Conservation (phyloP, 2,329 filamentous ascomycete genomes). For the Trichoderma hamatum region DNA sequence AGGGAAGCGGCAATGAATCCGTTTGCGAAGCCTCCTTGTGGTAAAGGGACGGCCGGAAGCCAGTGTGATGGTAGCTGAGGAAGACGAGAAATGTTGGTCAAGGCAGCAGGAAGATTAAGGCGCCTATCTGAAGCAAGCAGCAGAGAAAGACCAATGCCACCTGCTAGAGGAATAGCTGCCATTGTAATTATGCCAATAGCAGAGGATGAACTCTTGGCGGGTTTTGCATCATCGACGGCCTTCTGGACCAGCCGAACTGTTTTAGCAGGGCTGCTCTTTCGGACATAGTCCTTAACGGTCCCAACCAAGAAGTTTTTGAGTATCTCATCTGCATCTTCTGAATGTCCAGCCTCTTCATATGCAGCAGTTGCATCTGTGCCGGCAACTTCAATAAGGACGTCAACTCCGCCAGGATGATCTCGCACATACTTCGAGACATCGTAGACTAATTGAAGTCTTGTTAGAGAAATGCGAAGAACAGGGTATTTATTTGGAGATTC, state of each 20-base stretch:
- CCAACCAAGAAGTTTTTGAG: conserved; percentile 46
- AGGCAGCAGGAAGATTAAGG: background rate
- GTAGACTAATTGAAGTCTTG: conserved; percentile 50
- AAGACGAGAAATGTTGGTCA: background rate
- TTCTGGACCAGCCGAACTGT: background rate
- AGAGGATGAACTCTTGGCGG: background rate
- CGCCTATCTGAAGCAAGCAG: background rate
- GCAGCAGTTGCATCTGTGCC: conserved; percentile 78
- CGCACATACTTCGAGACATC: conserved; percentile 59
- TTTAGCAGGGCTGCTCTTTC: conserved; percentile 26
- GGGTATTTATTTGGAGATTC: conserved; percentile 24
- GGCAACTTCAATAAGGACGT: conserved; percentile 75
- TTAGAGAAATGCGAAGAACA: background rate
- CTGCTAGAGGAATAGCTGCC: conserved; percentile 2
- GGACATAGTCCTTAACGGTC: conserved; percentile 39
- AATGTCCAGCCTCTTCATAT: conserved; percentile 85
- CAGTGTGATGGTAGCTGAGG: background rate
- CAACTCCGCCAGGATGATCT: conserved; percentile 73
- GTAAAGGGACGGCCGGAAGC: background rate
- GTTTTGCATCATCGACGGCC: background rate
- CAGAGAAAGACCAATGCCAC: background rate
- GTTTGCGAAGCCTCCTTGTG: conserved; percentile 5
- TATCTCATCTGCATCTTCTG: conserved; percentile 58
- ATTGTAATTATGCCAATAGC: background rate
- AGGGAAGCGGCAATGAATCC: conserved; percentile 3